phyloP scores from a whole-genome alignment of 2,329 filamentous ascomycete species.

The Aspergillus ochraceus region DNA sequence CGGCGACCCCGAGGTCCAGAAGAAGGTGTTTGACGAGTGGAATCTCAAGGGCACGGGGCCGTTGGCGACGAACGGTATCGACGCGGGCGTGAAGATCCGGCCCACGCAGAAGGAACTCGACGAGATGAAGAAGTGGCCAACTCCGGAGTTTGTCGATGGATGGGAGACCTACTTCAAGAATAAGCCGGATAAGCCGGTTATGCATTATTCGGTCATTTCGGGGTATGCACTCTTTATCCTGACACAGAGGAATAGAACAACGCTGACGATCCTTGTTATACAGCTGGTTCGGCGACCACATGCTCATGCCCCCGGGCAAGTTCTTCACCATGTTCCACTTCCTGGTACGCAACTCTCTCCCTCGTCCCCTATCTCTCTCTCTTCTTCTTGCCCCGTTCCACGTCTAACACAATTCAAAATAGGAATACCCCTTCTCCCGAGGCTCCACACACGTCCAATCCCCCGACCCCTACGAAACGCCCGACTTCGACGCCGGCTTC shows the following conservation, averaged over 20 bases:
- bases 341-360: conserved; percentile 43
- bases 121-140: conserved; percentile 71
- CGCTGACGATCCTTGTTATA: conserved; percentile 7
- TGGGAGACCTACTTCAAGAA: conserved; percentile 84
- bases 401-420: background rate
- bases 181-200: conserved; percentile 82
- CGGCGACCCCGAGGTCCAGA: conserved; percentile 71
- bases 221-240: conserved; percentile 41
- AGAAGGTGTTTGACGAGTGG: conserved; percentile 75
- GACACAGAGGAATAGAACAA: background rate
- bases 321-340: conserved; percentile 87
- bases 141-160: conserved; percentile 65
- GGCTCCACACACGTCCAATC: conserved; percentile 70
- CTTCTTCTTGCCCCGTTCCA: too few species aligned
- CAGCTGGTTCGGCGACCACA: conserved; percentile 50
- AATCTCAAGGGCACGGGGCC: conserved; percentile 76
- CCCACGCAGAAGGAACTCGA: conserved; percentile 68
- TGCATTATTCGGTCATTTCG: conserved; percentile 79
- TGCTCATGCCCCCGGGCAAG: conserved; percentile 69
- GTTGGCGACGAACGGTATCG: conserved; percentile 75
- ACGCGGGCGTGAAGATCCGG: conserved; percentile 75
- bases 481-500: conserved; percentile 79
- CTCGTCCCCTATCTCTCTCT: background rate
- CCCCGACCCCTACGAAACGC: conserved; percentile 70
- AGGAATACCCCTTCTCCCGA: conserved; percentile 72